Evolutionary conservation across 176 grass and related monocot species (phyloP).

Genomic region (Avena sativa): DNA sequence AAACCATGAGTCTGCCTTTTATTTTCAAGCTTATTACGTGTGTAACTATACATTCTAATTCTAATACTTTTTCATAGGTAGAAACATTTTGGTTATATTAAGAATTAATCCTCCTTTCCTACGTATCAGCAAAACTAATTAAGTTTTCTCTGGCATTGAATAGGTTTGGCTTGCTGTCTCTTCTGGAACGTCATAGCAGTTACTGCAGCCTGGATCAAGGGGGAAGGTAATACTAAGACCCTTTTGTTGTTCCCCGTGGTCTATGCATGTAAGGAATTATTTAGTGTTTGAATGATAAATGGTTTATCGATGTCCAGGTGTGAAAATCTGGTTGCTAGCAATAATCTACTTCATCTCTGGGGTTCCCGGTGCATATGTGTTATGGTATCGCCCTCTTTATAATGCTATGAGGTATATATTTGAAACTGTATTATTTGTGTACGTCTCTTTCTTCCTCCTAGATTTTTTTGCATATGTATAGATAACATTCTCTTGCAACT

Average conservation of each 20-base stretch:
- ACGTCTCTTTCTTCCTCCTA: neutral
- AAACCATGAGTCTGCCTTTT: neutral
- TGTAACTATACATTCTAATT: neutral
- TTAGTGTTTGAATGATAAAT: constrained; percentile 28
- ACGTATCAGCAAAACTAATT: constrained; percentile 30
- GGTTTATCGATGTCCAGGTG: constrained; percentile 59
- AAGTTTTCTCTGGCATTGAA: constrained; percentile 44
- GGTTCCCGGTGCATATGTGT: constrained; percentile 93
- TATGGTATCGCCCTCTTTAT: constrained; percentile 99
- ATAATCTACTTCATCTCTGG: constrained; percentile 98
- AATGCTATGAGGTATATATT: constrained; percentile 90
- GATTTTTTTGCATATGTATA: constrained; percentile 25
- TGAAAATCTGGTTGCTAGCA: constrained; percentile 95
- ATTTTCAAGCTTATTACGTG: constrained; percentile 8
- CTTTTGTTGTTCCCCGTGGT: constrained; percentile 25
- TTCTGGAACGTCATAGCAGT: constrained; percentile 96
- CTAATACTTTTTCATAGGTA: neutral
- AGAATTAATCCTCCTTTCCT: constrained; percentile 9
- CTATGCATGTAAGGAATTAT: constrained; percentile 30
- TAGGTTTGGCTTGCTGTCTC: constrained; percentile 84
- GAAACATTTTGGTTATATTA: constrained; percentile 6
- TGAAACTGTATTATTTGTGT: constrained; percentile 23
- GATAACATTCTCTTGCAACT: constrained; percentile 40
- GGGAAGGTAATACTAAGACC: constrained; percentile 62
- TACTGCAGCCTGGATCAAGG: constrained; percentile 97